Evolutionary conservation across 2,329 filamentous ascomycete genomes (phyloP).

Genomic region (Furcasterigmium furcatum): DNA sequence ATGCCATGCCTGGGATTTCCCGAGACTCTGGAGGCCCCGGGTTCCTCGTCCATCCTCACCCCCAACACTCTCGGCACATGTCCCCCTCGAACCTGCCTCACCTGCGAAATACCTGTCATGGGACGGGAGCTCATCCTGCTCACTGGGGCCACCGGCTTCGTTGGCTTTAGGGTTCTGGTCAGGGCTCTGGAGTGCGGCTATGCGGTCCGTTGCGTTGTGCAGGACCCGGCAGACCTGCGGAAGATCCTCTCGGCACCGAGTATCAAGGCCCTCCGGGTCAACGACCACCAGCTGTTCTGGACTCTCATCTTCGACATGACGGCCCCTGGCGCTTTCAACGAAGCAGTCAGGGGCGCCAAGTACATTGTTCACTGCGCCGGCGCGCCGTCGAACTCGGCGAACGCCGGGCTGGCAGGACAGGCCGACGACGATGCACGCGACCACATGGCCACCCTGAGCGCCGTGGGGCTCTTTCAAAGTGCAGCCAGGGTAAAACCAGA

Average conservation of each 20-base stretch:
- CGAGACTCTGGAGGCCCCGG: no score
- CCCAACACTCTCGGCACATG: neutral
- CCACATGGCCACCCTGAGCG: neutral
- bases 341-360: conserved; percentile 31
- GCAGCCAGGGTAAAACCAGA: neutral
- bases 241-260: conserved; percentile 5
- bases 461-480: neutral
- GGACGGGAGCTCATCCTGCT: conserved; percentile 11
- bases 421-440: neutral
- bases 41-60: no score
- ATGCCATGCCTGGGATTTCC: no score
- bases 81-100: neutral
- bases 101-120: neutral
- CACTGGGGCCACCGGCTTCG: conserved; percentile 25
- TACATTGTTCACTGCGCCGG: conserved; percentile 31
- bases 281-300: conserved; percentile 3
- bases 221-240: conserved; percentile 13
- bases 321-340: conserved; percentile 30
- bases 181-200: conserved; percentile 18
- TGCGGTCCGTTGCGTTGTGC: conserved; percentile 23
- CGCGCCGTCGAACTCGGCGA: conserved; percentile 7
- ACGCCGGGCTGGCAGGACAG: neutral
- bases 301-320: conserved; percentile 16
- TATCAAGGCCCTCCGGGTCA: conserved; percentile 9
- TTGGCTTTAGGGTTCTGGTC: conserved; percentile 23